Base-by-base conservation (phyloP, 345 rosid species). In the Combretum micranthum region DNA sequence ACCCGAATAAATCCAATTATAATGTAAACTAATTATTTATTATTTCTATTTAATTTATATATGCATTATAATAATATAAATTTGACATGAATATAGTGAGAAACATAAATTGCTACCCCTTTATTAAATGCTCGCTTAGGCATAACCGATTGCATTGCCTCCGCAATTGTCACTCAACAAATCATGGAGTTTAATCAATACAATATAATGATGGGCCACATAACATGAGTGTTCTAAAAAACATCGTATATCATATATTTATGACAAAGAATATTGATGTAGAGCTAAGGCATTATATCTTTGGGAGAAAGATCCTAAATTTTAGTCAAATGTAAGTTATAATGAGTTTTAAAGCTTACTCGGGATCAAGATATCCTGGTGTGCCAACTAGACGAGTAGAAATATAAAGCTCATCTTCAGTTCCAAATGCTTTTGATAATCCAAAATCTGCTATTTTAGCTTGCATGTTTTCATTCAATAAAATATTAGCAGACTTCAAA, bases 361-460 rank as follows among this genome's bases (percentile, higher is more conserved):
- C 75, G 9, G 84, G 84, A 55, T 76, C 81, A 21, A 80, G 55
- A 57, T 76, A 74, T 25, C 81, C 77, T 22, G 65, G 64, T 45
- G 68, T 75, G n/a, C n/a, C n/a, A n/a, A n/a, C n/a, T n/a, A n/a
- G n/a, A 62, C 61, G 63, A 8, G 71, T 73, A 7, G 79, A 64
- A 50, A 69, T 72, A 58, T 71, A 61, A 32, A 71, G 53, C 16
- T 67, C 79, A 17, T 62, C 58, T 57, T 74, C 75, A 15, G 42
- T 63, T 54, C 62, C 69, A 58, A 73, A 75, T 49, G 67, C 68
- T 49, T 68, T 74, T 13, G 80, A 80, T 39, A 76, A 58, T 18
- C 85, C 85, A 4, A 76, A 80, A 70, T 80, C 85, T 18, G 79
- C 77, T 20, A 80, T 67, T 45, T 74, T 74, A 42, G 85, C 85